Evolutionary conservation across 495 filamentous ascomycete genomes (phyloP).

Genomic region (Aspergillus cavernicola): DNA sequence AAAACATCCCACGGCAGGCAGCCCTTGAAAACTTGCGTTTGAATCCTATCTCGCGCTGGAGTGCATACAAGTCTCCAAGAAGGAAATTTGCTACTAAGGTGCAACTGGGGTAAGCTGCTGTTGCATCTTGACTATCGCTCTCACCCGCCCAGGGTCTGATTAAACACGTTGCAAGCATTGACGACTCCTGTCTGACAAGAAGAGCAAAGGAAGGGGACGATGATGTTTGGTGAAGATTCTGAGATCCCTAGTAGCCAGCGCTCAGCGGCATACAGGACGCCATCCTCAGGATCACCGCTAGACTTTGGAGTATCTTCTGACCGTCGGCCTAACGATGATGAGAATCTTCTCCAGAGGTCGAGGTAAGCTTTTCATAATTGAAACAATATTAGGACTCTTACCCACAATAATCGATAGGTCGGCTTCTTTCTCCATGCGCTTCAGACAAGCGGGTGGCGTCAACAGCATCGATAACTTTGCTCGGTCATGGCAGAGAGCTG

Average conservation of each 20-base stretch:
- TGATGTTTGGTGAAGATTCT: slow-evolving; percentile 7
- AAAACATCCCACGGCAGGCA: background rate
- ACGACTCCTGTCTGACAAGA: background rate
- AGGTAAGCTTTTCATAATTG: slow-evolving; percentile 8
- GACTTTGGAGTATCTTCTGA: slow-evolving; percentile 7
- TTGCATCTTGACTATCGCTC: too few species aligned
- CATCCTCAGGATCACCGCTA: slow-evolving; percentile 9
- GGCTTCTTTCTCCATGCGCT: slow-evolving; percentile 68
- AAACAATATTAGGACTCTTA: background rate
- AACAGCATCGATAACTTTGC: slow-evolving; percentile 96
- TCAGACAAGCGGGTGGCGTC: slow-evolving; percentile 80
- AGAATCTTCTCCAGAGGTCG: slow-evolving; percentile 5
- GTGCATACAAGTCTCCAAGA: too few species aligned
- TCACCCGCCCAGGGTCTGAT: too few species aligned
- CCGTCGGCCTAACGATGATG: background rate
- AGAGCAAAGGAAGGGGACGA: background rate
- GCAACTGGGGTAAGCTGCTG: too few species aligned
- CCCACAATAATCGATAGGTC: slow-evolving; percentile 24
- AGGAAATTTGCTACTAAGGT: too few species aligned
- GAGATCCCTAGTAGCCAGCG: slow-evolving; percentile 2
- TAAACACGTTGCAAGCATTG: too few species aligned
- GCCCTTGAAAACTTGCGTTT: background rate
- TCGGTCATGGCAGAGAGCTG: slow-evolving; percentile 88
- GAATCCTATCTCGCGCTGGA: too few species aligned
- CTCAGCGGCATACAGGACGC: slow-evolving; percentile 6